phyloP scores from a whole-genome alignment of 2,329 filamentous ascomycete genomes.

The Aspergillus ruber region DNA sequence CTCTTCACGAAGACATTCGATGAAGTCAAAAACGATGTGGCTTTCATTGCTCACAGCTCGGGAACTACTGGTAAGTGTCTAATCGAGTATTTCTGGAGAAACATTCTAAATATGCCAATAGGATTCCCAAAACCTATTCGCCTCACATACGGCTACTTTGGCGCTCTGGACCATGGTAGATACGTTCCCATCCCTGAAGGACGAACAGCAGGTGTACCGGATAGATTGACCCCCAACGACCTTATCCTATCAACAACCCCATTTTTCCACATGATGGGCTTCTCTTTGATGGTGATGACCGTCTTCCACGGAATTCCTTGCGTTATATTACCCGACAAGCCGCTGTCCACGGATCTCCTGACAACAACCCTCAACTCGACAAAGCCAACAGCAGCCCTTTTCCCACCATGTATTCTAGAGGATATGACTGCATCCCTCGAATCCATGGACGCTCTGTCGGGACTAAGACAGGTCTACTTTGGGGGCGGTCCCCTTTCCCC shows the following conservation, averaged over 20 bases:
- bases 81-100: neutral
- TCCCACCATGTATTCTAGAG: conserved; percentile 15
- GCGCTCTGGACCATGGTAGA: conserved; percentile 3
- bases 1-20: conserved; percentile 12
- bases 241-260: conserved; percentile 10
- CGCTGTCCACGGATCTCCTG: conserved; percentile 11
- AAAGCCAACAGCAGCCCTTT: conserved; percentile 8
- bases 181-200: conserved; percentile 3
- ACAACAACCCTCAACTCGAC: conserved; percentile 5
- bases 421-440: conserved; percentile 9
- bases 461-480: conserved; percentile 9
- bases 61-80: conserved; percentile 23
- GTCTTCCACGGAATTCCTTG: conserved; percentile 9
- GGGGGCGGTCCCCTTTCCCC: conserved; percentile 10
- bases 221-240: conserved; percentile 3
- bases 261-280: conserved; percentile 19
- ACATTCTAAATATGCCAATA: neutral
- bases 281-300: conserved; percentile 5
- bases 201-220: conserved; percentile 1
- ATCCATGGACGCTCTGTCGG: conserved; percentile 5
- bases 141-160: conserved; percentile 15
- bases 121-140: conserved; percentile 16
- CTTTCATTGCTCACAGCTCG: conserved; percentile 28
- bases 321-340: conserved; percentile 14
- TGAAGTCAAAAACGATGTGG: conserved; percentile 16